Conservation (phyloP, 169 alveolate genomes). For the Cyclospora cayetanensis region DNA sequence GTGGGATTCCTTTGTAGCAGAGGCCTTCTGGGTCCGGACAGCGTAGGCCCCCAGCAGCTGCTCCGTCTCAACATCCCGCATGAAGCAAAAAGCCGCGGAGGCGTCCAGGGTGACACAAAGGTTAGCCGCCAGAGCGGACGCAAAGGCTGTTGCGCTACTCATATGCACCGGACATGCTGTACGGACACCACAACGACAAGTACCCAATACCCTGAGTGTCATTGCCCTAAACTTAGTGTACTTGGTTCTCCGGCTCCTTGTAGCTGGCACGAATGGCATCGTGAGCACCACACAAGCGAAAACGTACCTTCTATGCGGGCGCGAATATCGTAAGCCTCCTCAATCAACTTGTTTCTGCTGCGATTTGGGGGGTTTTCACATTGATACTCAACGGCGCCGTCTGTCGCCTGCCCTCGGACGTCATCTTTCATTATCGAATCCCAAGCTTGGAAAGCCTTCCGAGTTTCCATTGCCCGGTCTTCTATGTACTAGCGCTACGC, state of each 20-base stretch:
- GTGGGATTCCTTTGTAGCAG: not conserved
- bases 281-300: too few relatives aligned
- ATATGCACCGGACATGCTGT: constrained; percentile 64
- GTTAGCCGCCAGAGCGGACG: constrained; percentile 48
- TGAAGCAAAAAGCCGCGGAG: constrained; percentile 43
- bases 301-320: constrained; percentile 57
- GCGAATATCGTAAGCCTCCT: constrained; percentile 40
- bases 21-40: not conserved
- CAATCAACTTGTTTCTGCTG: not conserved
- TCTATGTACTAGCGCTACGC: too few relatives aligned
- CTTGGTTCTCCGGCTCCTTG: too few relatives aligned
- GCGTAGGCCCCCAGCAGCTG: constrained; percentile 53
- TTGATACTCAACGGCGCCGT: not conserved
- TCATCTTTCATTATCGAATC: not conserved
- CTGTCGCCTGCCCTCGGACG: not conserved
- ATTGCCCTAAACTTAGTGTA: too few relatives aligned
- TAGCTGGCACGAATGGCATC: too few relatives aligned
- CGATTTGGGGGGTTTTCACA: too few relatives aligned
- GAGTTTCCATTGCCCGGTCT: too few relatives aligned
- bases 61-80: constrained; percentile 57
- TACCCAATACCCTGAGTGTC: too few relatives aligned
- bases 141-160: constrained; percentile 48
- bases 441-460: too few relatives aligned
- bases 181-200: not conserved
- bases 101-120: constrained; percentile 28